phyloP scores from a whole-genome alignment of 495 filamentous ascomycete genomes.

The Aspergillus campestris region DNA sequence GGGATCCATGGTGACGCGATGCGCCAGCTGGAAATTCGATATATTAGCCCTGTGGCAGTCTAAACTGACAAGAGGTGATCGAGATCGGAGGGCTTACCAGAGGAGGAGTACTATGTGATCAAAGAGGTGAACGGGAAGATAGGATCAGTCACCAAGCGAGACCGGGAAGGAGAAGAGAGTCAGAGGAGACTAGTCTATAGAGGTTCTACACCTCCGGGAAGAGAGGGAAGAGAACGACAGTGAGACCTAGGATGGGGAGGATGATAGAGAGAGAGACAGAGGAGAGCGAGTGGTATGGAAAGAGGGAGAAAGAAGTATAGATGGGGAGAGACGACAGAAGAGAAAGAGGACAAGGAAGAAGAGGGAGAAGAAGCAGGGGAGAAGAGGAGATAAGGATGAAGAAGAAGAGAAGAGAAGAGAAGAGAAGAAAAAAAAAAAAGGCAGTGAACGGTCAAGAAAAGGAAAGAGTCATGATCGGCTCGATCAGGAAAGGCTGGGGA shows the following conservation, averaged over 20 bases:
- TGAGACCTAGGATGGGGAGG: no score
- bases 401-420: not conserved
- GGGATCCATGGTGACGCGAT: slow-evolving; percentile 13
- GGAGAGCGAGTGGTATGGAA: slow-evolving; percentile 8
- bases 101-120: no score
- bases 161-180: no score
- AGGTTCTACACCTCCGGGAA: not conserved
- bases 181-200: no score
- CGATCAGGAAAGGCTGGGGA: no score
- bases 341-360: not conserved
- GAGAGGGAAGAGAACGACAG: not conserved
- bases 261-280: not conserved
- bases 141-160: no score
- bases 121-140: no score
- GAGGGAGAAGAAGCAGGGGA: slow-evolving; percentile 7
- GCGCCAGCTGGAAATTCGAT: not conserved
- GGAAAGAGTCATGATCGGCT: not conserved
- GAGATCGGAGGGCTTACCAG: no score
- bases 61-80: no score
- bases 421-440: slow-evolving; percentile 5
- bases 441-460: slow-evolving; percentile 4
- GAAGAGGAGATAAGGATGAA: slow-evolving; percentile 7
- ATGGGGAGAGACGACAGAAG: slow-evolving; percentile 3
- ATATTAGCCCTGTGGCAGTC: no score
- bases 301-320: slow-evolving; percentile 5